Evolutionary conservation across 2,329 filamentous ascomycete genomes (phyloP), one percentile per base, ranked within the genome.

Genomic region (Penicillium frequentans): DNA sequence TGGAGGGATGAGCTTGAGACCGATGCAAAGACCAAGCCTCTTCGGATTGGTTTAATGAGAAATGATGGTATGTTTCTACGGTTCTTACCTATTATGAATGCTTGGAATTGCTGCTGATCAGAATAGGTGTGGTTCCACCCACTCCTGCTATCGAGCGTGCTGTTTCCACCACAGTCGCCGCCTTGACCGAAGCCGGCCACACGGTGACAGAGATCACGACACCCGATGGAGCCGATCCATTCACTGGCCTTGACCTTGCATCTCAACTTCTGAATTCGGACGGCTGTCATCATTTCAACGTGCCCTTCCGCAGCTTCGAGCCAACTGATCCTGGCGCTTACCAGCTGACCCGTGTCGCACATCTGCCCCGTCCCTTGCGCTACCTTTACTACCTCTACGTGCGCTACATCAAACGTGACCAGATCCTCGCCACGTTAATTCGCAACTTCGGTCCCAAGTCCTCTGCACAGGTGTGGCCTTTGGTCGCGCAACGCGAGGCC

Each of bases 371-470:
- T 7, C 85, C 89, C 5, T 69, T 96, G 64, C 91, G 91, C 71
- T 96, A 89, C 72, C 68, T 95, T n/a, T 91, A 96, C 78, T 95
- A 92, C 71, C 84, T 92, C 6, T 97, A 90, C 83, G 88, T 95
- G n/a, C 89, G 88, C 68, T 96, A 96, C 72, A 79, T 97, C 60
- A 85, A 86, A 53, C 78, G 86, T 11, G 92, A 97, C 71, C 73
- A 79, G 1, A 75, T 93, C 49, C 96, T 91, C 90, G 91, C 92
- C 0, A 88, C 86, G 0, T 75, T 97, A 6, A 77, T 97, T 47
- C 81, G 83, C 44, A 81, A 88, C 66, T 96, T 90, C 84, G 82
- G 86, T 52, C 82, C 85, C 53, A 92, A 93, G 76, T 86, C 82
- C 11, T 88, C 89, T 1, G 85, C 83, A 59, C 87, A 96, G 74